Evolutionary conservation across 805 yeast species (phyloP), one percentile per base, ranked within the genome.

Genomic region (Metschnikowia lunata): DNA sequence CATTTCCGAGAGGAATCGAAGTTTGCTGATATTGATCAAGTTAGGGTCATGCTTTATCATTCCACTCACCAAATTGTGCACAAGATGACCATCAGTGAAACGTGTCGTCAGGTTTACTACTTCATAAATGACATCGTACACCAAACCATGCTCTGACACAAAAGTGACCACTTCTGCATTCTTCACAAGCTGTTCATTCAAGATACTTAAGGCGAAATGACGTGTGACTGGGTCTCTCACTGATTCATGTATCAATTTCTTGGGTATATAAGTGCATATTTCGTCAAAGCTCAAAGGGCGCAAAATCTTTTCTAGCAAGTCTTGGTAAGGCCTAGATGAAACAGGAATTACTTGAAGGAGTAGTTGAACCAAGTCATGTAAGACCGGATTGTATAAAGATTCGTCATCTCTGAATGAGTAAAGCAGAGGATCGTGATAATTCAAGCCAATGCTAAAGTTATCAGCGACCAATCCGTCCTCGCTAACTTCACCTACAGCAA

Each of bases 341-440:
- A 23, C 12, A n/a, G 34, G 13, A 26, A 35, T n/a, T 5, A 50
- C 42, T 2, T 43, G 37, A 12, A 42, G 32, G 27, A 50, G 49
- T 4, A 49, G 45, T 28, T 13, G 46, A 27, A 51, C 46, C 34
- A 48, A 36, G 26, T 36, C 36, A 23, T 39, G 35, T 37, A 51
- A 30, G 34, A 48, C 46, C 29, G 53, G 51, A 28, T 34, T 43
- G 27, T 40, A 40, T 12, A 47, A 18, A 10, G 37, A 38, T 32
- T 41, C 42, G 12, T 7, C 10, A 36, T 32, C 39, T 12, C 30
- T 8, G 27, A 41, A 39, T 9, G 43, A 39, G 31, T 39, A 43
- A n/a, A 45, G 40, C 7, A 37, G 29, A 12, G 46, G 48, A 7
- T 28, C 18, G 18, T 45, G 48, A 33, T 14, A 44, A 2, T 38